Base-by-base conservation (phyloP, 495 filamentous ascomycete species). In the Neurospora hispaniola region DNA sequence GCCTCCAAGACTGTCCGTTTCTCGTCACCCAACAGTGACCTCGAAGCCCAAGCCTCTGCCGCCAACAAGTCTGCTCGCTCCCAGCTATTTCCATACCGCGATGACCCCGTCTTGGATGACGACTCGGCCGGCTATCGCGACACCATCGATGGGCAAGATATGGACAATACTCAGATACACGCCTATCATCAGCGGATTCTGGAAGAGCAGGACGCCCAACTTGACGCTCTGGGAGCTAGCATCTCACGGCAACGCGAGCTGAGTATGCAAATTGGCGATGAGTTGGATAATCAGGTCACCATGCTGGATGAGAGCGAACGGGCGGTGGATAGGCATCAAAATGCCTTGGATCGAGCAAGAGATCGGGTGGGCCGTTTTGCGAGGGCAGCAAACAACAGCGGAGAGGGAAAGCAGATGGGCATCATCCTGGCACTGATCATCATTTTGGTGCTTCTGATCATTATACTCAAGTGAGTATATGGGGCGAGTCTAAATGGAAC, bases 241-340 rank as follows among this genome's bases (percentile, higher is more conserved):
- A 97, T 99, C 75, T 88, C 91, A n/a, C 90, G 95, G 69, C 96
- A 98, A 81, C 87, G 97, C 69, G 93, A 98, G 82, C 85, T 99
- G 76, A 93, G 91, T 76, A 96, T 98, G 79, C 93, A 94, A 84
- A 99, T 99, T 78, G 96, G 96, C 35, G 92, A 98, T 79, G 96
- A 99, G 85, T 84, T 99, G 35, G 96, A 99, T 74, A 89, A 89
- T 74, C 96, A 99, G 78, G 92, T 96, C 31, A 82, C 90, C 78
- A 83, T 99, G 84, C 84, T 99, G 48, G 96, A 96, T 82, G 94
- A 94, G 71, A 90, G 96, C 75, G 96, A 98, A 74, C 86, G 86
- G 35, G 85, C 89, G 72, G 91, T 94, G 43, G 94, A 97, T 77
- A 85, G 96, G 71, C 95, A 98, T 83, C 87, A 89, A 80, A 83